Percentiles rank a stretch among this genome's conserved stretches.
Evolutionary conservation across 2,329 filamentous ascomycete species (phyloP).

Genomic region (Pseudocercospora macadamiae): DNA sequence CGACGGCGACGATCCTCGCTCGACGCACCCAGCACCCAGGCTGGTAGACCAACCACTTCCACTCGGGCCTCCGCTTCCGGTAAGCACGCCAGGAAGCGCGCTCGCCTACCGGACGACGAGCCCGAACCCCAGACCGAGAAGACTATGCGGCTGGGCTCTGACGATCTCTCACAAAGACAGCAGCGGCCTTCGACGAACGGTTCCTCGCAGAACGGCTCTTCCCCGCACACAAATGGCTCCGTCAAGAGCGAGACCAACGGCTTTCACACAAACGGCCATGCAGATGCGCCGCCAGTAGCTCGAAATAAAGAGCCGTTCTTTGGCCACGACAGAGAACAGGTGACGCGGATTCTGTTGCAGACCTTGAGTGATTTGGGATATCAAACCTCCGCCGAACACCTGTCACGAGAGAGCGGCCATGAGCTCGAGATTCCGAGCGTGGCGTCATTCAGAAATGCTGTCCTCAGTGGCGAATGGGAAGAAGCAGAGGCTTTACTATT

Average conservation of each 20-base stretch:
- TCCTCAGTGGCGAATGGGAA: constrained; percentile 78
- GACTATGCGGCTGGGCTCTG: constrained; percentile 45
- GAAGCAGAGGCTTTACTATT: constrained; percentile 83
- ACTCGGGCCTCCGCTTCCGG: constrained; percentile 27
- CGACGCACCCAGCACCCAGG: constrained; percentile 26
- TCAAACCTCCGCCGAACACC: constrained; percentile 69
- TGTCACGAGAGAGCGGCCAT: constrained; percentile 82
- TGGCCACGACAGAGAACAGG: constrained; percentile 88
- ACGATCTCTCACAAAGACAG: constrained; percentile 45
- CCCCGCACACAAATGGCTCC: constrained; percentile 46
- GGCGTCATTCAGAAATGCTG: constrained; percentile 78
- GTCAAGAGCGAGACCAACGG: constrained; percentile 48
- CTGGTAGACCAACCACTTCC: constrained; percentile 18
- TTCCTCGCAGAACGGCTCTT: constrained; percentile 39
- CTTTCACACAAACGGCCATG: constrained; percentile 45
- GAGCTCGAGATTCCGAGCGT: constrained; percentile 85
- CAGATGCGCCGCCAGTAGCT: constrained; percentile 26
- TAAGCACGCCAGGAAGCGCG: constrained; percentile 46
- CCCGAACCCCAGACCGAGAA: constrained; percentile 42
- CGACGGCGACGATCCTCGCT: constrained; percentile 34
- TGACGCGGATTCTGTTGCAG: constrained; percentile 90
- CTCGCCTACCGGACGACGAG: constrained; percentile 41
- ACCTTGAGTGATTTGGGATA: constrained; percentile 89
- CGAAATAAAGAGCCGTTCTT: constrained; percentile 61
- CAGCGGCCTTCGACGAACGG: constrained; percentile 42